Conservation (phyloP, 1,284 basidiomycete genomes). For the Coniferiporia sulphurascens region DNA sequence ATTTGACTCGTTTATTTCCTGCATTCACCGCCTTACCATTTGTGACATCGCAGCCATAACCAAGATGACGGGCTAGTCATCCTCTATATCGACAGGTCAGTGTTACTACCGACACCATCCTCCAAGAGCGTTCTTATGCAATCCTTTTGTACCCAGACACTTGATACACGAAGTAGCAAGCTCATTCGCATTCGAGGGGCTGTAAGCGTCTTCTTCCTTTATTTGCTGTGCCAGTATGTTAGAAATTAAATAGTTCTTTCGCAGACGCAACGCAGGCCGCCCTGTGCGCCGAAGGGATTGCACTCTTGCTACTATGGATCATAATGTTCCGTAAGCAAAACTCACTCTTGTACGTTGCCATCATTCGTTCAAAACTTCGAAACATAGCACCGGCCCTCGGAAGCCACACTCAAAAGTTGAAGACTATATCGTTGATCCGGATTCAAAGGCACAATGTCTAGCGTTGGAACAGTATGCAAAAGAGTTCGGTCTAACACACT, state of each 20-base stretch:
- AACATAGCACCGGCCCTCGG: conserved; percentile 70
- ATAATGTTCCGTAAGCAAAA: conserved; percentile 83
- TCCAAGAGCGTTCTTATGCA: background rate
- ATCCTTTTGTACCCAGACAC: conserved; percentile 49
- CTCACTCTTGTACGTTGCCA: background rate
- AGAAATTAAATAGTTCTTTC: background rate
- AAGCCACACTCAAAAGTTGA: conserved; percentile 76
- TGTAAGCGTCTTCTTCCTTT: conserved; percentile 43
- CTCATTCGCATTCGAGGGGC: conserved; percentile 93
- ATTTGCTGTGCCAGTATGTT: background rate
- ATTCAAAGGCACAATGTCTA: conserved; percentile 84
- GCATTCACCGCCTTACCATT: background rate
- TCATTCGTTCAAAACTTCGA: no score
- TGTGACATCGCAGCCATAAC: conserved; percentile 45
- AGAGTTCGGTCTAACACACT: conserved; percentile 92
- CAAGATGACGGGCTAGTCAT: conserved; percentile 82
- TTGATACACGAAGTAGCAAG: conserved; percentile 97
- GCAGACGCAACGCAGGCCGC: conserved; percentile 76
- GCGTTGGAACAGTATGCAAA: conserved; percentile 94
- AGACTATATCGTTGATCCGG: conserved; percentile 82
- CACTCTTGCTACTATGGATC: conserved; percentile 92
- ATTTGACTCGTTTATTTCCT: conserved; percentile 27
- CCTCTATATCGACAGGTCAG: conserved; percentile 88
- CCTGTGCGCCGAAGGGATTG: conserved; percentile 88
- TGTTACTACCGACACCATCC: conserved; percentile 6